These are phyloP conservation scores for Plantago coronopus DNA, from an alignment of 305 asterid genomes.

Conservation along the genomic window DNA sequence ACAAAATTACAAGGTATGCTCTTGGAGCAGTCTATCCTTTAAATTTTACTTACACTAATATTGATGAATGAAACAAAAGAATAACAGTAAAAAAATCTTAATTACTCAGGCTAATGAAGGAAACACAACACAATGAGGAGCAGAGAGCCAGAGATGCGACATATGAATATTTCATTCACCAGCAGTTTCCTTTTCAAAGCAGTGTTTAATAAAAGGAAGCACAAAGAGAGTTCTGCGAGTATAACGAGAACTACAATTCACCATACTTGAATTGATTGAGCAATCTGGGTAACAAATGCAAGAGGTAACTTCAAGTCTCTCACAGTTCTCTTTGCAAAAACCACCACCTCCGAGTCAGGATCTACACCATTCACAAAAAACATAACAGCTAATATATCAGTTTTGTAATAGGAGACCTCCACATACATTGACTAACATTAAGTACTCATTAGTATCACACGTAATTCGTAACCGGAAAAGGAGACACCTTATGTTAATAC, in stretches of 20 bases:
- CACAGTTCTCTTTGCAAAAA: constrained; percentile 84
- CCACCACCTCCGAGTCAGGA: constrained; percentile 83
- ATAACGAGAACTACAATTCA: constrained; percentile 17
- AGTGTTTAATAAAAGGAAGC: background rate
- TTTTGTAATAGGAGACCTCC: too few relatives aligned
- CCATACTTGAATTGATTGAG: constrained; percentile 85
- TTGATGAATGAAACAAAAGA: too few relatives aligned
- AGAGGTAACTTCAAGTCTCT: constrained; percentile 93
- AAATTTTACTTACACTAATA: background rate
- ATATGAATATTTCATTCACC: background rate
- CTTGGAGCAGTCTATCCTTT: constrained; percentile 4
- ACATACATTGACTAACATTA: too few relatives aligned
- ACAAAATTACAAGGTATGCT: constrained; percentile 3
- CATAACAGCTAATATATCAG: background rate
- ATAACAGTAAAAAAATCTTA: too few relatives aligned
- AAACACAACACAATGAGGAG: too few relatives aligned
- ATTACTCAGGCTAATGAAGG: too few relatives aligned
- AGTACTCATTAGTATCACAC: too few relatives aligned
- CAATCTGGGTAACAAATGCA: constrained; percentile 80
- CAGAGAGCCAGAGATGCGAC: too few relatives aligned
- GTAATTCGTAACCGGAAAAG: too few relatives aligned
- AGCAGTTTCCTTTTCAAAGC: too few relatives aligned
- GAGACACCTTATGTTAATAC: too few relatives aligned
- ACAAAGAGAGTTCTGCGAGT: background rate
- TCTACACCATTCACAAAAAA: constrained; percentile 33